Percentiles rank a stretch among this genome's conserved stretches.
These are phyloP conservation scores for Boletellus sp. DNA, from an alignment of 1,284 basidiomycete species.

Conservation along the genomic window DNA sequence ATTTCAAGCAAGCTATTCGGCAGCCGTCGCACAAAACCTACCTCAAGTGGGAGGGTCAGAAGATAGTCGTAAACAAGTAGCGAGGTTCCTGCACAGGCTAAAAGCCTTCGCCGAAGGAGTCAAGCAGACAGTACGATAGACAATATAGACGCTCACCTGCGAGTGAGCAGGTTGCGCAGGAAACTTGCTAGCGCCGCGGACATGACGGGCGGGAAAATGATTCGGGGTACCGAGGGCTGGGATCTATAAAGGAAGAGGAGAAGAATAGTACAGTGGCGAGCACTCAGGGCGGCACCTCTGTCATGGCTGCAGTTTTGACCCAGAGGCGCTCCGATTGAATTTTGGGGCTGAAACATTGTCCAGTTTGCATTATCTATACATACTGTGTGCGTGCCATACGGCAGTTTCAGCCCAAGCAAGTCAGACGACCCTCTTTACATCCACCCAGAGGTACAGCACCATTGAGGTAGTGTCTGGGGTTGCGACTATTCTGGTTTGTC, in stretches of 20 bases:
- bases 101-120: neutral
- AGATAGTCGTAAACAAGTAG: slow-evolving; percentile 4
- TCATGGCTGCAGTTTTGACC: too few species aligned
- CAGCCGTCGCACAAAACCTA: neutral
- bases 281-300: too few species aligned
- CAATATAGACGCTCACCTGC: neutral
- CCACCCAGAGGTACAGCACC: too few species aligned
- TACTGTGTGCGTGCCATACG: too few species aligned
- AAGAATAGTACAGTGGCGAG: neutral
- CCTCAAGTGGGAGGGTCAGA: slow-evolving; percentile 3
- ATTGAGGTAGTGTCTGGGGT: too few species aligned
- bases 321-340: too few species aligned
- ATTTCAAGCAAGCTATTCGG: neutral
- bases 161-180: neutral
- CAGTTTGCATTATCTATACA: too few species aligned
- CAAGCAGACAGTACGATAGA: neutral
- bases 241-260: neutral
- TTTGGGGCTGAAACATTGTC: too few species aligned
- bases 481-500: too few species aligned
- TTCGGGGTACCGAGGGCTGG: neutral
- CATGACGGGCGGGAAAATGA: neutral
- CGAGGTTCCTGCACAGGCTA: neutral
- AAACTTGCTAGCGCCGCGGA: neutral
- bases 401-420: too few species aligned
- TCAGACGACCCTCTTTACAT: too few species aligned